phyloP scores from a whole-genome alignment of 2,329 filamentous ascomycete genomes.

The Penicillium brasilianum region DNA sequence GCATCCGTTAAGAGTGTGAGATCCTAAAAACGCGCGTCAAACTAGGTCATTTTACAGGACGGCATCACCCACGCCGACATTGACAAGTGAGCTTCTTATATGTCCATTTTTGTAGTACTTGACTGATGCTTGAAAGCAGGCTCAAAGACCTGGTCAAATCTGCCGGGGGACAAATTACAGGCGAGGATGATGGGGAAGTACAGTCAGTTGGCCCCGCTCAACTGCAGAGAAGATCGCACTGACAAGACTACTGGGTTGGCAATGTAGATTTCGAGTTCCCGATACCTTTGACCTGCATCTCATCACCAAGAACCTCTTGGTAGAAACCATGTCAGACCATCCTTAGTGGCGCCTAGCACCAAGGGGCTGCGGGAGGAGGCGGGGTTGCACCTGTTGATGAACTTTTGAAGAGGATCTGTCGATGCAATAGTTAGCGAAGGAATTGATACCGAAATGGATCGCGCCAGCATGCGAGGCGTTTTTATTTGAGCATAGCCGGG shows the following conservation, averaged over 20 bases:
- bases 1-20: too few species aligned
- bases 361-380: neutral
- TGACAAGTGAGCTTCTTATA: slow-evolving; percentile 16
- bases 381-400: neutral
- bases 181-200: slow-evolving; percentile 11
- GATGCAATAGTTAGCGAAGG: neutral
- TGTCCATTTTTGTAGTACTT: too few species aligned
- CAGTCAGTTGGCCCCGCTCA: slow-evolving; percentile 15
- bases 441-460: neutral
- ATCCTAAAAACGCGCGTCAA: neutral
- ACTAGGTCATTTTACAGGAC: slow-evolving; percentile 17
- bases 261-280: slow-evolving; percentile 11
- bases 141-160: slow-evolving; percentile 21
- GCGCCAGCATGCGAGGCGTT: neutral
- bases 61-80: slow-evolving; percentile 20
- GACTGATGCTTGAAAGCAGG: slow-evolving; percentile 1
- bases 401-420: neutral
- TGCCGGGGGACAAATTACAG: slow-evolving; percentile 20
- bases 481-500: neutral
- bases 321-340: slow-evolving; percentile 26
- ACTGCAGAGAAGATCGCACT: neutral
- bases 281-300: slow-evolving; percentile 22
- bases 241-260: neutral
- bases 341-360: slow-evolving; percentile 11
- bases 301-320: slow-evolving; percentile 22